phyloP scores from a whole-genome alignment of 164 flowering plant genomes.

The Sextonia rubra region DNA sequence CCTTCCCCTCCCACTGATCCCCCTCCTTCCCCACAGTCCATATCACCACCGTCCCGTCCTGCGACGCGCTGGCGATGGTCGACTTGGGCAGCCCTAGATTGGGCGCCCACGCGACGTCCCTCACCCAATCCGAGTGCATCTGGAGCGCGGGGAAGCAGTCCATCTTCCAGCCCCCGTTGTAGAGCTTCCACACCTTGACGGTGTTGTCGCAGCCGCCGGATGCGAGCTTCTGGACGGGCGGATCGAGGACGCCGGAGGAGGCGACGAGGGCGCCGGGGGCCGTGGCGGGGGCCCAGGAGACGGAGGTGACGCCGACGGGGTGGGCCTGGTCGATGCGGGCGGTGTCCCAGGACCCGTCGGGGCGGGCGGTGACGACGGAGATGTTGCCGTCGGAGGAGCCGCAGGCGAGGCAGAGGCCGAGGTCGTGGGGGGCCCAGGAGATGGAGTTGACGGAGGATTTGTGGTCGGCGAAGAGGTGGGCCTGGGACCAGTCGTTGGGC shows the following conservation, averaged over 20 bases:
- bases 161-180: slow-evolving; percentile 44
- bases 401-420: slow-evolving; percentile 44
- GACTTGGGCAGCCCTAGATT: slow-evolving; percentile 51
- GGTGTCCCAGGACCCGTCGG: slow-evolving; percentile 46
- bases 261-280: slow-evolving; percentile 39
- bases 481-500: slow-evolving; percentile 39
- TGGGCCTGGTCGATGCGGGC: slow-evolving; percentile 44
- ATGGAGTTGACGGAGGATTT: slow-evolving; percentile 45
- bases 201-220: slow-evolving; percentile 50
- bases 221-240: slow-evolving; percentile 38
- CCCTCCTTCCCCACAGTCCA: slow-evolving; percentile 50
- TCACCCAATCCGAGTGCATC: slow-evolving; percentile 45
- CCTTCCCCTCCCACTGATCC: slow-evolving; percentile 47
- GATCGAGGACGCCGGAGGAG: slow-evolving; percentile 27
- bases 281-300: slow-evolving; percentile 47
- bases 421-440: slow-evolving; percentile 47
- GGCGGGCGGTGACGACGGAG: slow-evolving; percentile 30
- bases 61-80: slow-evolving; percentile 48
- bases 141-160: slow-evolving; percentile 54
- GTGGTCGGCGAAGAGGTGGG: slow-evolving; percentile 38
- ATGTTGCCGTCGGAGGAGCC: slow-evolving; percentile 52
- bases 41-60: slow-evolving; percentile 42
- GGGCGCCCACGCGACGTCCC: slow-evolving; percentile 58
- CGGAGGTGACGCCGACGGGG: slow-evolving; percentile 46
- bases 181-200: slow-evolving; percentile 43